Evolutionary conservation across 495 filamentous ascomycete genomes (phyloP), one percentile per base, ranked within the genome.

Genomic region (Xylaria venustula): DNA sequence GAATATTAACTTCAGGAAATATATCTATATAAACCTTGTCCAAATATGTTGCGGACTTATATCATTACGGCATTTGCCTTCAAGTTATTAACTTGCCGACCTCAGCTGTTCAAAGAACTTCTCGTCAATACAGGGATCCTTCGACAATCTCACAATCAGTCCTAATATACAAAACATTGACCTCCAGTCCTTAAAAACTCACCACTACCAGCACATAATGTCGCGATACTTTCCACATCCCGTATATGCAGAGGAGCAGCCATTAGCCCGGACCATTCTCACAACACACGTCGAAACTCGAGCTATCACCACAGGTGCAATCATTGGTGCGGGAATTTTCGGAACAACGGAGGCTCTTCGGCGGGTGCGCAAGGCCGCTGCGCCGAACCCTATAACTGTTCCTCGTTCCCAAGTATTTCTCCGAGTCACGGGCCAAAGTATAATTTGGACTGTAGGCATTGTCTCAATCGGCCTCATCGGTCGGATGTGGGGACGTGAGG

Each of bases 221-320:
- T 79, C 80, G 7, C 75, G 69, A 42, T 75, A 84, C 70, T 81
- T 77, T 72, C 79, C 79, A 1, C 83, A 82, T 61, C 17, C 81
- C 7, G 59, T 70, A 64, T 86, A 85, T 67, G 83, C 83, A 26
- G 86, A 88, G 71, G 86, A 88, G 66, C 86, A 88, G 57, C 80
- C 78, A 41, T 65, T 71, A 53, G 53, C 79, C 20, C 67, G 72
- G 57, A 73, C 79, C 17, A 80, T 88, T 63, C 83, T 88, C 59
- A 75, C 74, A 41, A 72, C 74, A 2, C 86, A 88, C 68, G 80
- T 85, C 67, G 73, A 84, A 40, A 76, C 79, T 65, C 79, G 85
- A n/a, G 78, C 74, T 58, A 70, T 83, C 53, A 75, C 78, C 65
- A 50, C 75, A 28, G 84, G 85, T 51, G 62, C 77, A 20, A 25